Conservation (phyloP, 169 alveolate species). For the Eimeria maxima region DNA sequence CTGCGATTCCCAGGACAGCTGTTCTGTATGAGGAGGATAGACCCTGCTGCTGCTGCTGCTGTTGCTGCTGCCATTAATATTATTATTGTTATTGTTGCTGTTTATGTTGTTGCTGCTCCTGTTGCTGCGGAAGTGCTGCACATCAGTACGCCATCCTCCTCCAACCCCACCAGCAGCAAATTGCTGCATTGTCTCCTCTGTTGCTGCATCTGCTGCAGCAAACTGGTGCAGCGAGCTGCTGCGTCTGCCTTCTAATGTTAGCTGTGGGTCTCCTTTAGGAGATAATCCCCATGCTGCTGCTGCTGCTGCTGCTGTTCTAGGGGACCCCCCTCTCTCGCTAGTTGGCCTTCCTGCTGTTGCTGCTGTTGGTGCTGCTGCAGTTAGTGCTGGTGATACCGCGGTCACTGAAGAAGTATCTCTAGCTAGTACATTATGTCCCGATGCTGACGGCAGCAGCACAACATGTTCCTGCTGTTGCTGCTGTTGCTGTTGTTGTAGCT, state of each 20-base stretch:
- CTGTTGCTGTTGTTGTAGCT: neutral
- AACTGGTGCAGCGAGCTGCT: too few relatives aligned
- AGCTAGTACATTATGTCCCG: neutral
- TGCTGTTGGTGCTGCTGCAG: neutral
- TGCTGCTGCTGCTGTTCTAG: neutral
- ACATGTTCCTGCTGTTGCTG: neutral
- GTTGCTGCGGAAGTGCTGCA: neutral
- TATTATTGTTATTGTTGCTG: too few relatives aligned
- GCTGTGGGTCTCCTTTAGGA: too few relatives aligned
- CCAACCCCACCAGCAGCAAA: too few relatives aligned
- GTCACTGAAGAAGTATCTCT: neutral
- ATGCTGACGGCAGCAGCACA: slow-evolving; percentile 32
- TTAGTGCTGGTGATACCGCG: neutral
- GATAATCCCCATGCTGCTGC: too few relatives aligned
- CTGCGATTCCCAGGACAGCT: neutral
- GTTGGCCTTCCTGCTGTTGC: too few relatives aligned
- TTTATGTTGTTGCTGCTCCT: neutral
- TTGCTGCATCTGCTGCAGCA: too few relatives aligned
- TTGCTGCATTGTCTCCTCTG: too few relatives aligned
- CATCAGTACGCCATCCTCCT: too few relatives aligned
- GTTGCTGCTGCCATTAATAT: neutral
- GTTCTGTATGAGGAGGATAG: neutral
- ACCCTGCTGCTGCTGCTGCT: slow-evolving; percentile 25
- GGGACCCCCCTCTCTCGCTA: neutral
- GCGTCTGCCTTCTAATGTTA: too few relatives aligned